Conservation (phyloP, 257 asterid genomes). For the Jacaranda copaia region DNA sequence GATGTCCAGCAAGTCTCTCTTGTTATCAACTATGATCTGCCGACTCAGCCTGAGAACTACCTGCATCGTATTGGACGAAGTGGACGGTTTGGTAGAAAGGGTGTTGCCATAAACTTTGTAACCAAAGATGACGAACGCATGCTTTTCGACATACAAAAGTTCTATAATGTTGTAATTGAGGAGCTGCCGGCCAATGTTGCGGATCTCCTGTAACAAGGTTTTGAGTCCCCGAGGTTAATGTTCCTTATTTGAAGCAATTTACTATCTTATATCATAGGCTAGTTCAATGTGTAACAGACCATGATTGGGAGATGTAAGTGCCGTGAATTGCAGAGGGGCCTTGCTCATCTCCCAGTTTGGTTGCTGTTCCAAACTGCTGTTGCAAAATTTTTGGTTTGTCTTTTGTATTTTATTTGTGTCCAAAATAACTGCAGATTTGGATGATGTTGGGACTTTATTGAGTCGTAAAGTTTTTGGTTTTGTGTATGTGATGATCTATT, state of each 20-base stretch:
- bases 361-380: slow-evolving; percentile 44
- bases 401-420: slow-evolving; percentile 41
- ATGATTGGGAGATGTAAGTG: slow-evolving; percentile 28
- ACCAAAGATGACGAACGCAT: slow-evolving; percentile 78
- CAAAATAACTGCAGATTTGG: slow-evolving; percentile 50
- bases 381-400: slow-evolving; percentile 47
- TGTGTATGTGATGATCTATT: slow-evolving; percentile 12
- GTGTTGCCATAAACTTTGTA: slow-evolving; percentile 89
- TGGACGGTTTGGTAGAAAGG: slow-evolving; percentile 89
- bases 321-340: slow-evolving; percentile 35
- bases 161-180: slow-evolving; percentile 71
- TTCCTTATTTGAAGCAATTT: slow-evolving; percentile 43
- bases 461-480: slow-evolving; percentile 22
- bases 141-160: slow-evolving; percentile 78
- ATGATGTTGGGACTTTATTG: slow-evolving; percentile 40
- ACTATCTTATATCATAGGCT: slow-evolving; percentile 44
- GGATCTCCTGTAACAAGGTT: slow-evolving; percentile 64
- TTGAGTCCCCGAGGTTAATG: slow-evolving; percentile 43
- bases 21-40: slow-evolving; percentile 79
- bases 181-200: slow-evolving; percentile 92
- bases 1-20: slow-evolving; percentile 88
- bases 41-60: slow-evolving; percentile 87
- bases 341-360: slow-evolving; percentile 37
- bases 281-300: slow-evolving; percentile 48
- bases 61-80: slow-evolving; percentile 88